Percentiles rank a stretch among this genome's conserved stretches.
Evolutionary conservation across 768 basidiomycete genomes (phyloP).

Genomic region (Porpolomopsis calyptriformis): DNA sequence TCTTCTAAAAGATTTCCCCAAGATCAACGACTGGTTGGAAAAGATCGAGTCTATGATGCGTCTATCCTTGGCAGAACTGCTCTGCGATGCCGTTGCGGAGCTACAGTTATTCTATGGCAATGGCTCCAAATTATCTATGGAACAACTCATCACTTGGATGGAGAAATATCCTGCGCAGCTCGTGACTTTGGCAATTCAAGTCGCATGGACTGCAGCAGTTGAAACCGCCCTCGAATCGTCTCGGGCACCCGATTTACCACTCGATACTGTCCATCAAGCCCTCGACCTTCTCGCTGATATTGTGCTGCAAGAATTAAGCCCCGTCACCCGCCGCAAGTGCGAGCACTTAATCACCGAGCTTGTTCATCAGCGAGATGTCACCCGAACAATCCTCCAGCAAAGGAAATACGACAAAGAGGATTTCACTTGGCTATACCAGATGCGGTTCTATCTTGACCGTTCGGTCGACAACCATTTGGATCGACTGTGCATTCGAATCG

Average conservation of each 20-base stretch:
- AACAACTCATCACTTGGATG: constrained; percentile 80
- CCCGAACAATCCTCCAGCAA: constrained; percentile 64
- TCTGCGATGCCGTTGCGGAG: constrained; percentile 72
- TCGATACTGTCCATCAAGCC: constrained; percentile 68
- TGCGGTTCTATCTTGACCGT: constrained; percentile 91
- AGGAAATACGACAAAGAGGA: constrained; percentile 51
- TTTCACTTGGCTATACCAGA: constrained; percentile 94
- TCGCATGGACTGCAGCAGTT: constrained; percentile 85
- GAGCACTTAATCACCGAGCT: constrained; percentile 98
- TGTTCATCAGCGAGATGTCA: constrained; percentile 95
- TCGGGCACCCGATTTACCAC: constrained; percentile 47
- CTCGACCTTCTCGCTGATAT: constrained; percentile 95
- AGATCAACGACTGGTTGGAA: constrained; percentile 98
- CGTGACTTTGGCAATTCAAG: constrained; percentile 89
- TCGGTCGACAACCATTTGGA: constrained; percentile 66
- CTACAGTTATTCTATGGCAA: constrained; percentile 72
- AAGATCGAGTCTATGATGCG: constrained; percentile 91
- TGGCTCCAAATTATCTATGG: constrained; percentile 44
- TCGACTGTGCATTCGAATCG: constrained; percentile 69
- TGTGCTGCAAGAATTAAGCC: constrained; percentile 75
- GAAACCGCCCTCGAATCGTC: constrained; percentile 56
- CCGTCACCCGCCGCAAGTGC: constrained; percentile 93
- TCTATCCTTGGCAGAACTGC: constrained; percentile 70
- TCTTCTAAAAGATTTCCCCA: constrained; percentile 82
- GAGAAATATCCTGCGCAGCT: constrained; percentile 92